Evolutionary conservation across 768 basidiomycete genomes (phyloP).

Genomic region (Mycena leptocephala): DNA sequence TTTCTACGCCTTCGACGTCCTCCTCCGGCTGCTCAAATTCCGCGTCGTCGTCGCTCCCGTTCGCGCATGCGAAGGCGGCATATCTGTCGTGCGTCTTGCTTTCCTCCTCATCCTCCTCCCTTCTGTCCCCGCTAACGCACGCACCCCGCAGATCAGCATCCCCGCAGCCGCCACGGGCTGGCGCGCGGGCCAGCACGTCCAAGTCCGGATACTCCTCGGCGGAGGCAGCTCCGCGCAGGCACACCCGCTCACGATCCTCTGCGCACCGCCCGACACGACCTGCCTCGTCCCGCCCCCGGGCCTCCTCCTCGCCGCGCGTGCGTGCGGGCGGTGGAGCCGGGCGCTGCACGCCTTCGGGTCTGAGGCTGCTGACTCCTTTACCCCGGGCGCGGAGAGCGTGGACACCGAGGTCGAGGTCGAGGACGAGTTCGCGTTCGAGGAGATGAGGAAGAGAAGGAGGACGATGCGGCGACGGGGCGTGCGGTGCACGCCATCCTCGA

Average conservation of each 20-base stretch:
- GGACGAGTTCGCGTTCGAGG: constrained; percentile 43
- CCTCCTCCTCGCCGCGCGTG: constrained; percentile 70
- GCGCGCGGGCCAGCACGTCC: constrained; percentile 65
- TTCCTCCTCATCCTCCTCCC: not conserved
- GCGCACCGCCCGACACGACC: constrained; percentile 16
- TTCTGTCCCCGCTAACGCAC: not conserved
- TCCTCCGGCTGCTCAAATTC: constrained; percentile 68
- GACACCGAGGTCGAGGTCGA: constrained; percentile 50
- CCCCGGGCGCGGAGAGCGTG: too few relatives aligned
- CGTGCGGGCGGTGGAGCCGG: constrained; percentile 71
- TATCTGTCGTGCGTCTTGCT: constrained; percentile 42
- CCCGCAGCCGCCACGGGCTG: constrained; percentile 76
- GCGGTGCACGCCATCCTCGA: constrained; percentile 83
- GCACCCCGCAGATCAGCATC: constrained; percentile 64
- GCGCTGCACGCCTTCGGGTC: constrained; percentile 53
- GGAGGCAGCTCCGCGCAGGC: constrained; percentile 67
- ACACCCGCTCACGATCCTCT: constrained; percentile 73
- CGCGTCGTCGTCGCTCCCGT: constrained; percentile 73
- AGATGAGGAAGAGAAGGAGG: not conserved
- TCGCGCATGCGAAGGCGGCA: constrained; percentile 56
- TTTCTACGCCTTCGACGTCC: constrained; percentile 74
- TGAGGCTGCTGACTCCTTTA: not conserved
- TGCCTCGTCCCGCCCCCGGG: constrained; percentile 43
- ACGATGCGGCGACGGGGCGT: not conserved
- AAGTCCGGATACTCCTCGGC: constrained; percentile 64